Evolutionary conservation across 257 asterid species (phyloP).

Genomic region (Mentha longifolia): DNA sequence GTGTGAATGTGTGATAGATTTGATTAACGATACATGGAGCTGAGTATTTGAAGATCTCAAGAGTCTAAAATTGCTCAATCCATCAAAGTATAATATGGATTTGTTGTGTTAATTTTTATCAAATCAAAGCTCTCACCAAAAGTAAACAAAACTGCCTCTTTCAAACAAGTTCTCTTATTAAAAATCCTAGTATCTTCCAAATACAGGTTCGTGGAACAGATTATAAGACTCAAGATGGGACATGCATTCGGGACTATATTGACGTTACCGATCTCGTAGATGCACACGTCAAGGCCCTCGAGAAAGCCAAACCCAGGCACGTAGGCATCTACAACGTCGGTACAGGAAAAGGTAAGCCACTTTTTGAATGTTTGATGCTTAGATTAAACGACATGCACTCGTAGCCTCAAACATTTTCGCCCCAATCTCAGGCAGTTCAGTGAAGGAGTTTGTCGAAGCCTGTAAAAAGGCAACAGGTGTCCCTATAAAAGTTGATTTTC

Average conservation of each 20-base stretch:
- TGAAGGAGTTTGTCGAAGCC: slow-evolving; percentile 93
- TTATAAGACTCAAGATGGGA: slow-evolving; percentile 80
- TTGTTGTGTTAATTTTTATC: no score
- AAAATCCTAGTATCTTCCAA: not conserved
- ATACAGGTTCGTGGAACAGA: slow-evolving; percentile 87
- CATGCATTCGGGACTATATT: slow-evolving; percentile 85
- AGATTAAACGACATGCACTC: not conserved
- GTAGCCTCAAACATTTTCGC: slow-evolving; percentile 4
- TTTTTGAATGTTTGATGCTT: not conserved
- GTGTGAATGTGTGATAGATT: not conserved
- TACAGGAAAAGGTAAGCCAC: slow-evolving; percentile 72
- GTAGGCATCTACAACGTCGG: slow-evolving; percentile 91
- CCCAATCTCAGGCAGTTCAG: slow-evolving; percentile 74
- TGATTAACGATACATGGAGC: not conserved
- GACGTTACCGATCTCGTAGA: slow-evolving; percentile 92
- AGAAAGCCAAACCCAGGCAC: slow-evolving; percentile 65
- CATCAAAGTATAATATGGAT: not conserved
- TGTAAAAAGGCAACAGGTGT: slow-evolving; percentile 92
- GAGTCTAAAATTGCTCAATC: not conserved
- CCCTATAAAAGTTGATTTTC: slow-evolving; percentile 74
- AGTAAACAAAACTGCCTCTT: no score
- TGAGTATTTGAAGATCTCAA: not conserved
- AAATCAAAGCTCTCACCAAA: no score
- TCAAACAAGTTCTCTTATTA: no score
- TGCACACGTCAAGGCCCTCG: slow-evolving; percentile 94